Evolutionary conservation across 176 grass and related monocot species (phyloP).

Genomic region (Themeda triandra): DNA sequence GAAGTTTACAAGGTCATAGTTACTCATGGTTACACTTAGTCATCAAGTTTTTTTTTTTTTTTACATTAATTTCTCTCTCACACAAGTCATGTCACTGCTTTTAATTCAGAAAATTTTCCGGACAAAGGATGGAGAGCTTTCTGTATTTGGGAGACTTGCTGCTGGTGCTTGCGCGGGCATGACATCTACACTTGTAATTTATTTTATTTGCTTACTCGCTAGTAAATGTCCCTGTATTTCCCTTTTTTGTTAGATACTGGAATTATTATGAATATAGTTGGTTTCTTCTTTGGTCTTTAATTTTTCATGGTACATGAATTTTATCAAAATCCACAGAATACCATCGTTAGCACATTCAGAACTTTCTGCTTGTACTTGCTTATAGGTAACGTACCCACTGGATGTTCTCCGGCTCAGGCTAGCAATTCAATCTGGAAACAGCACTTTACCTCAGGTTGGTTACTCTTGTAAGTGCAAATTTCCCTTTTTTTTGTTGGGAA

Average conservation of each 20-base stretch:
- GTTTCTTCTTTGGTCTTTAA: not conserved
- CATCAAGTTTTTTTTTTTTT: not conserved
- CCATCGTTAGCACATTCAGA: constrained; percentile 2
- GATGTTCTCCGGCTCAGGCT: constrained; percentile 95
- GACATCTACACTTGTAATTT: constrained; percentile 99
- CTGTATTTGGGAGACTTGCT: constrained; percentile 84
- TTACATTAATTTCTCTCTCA: not conserved
- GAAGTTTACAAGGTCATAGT: constrained; percentile 92
- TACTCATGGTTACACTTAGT: not conserved
- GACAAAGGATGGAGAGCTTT: constrained; percentile 81
- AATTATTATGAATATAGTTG: not conserved
- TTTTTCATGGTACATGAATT: not conserved
- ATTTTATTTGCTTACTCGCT: constrained; percentile 30
- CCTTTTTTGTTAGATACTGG: constrained; percentile 7
- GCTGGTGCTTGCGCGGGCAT: constrained; percentile 99
- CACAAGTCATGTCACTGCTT: constrained; percentile 3
- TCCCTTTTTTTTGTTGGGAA: not conserved
- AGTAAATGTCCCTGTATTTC: not conserved
- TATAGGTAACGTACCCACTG: constrained; percentile 95
- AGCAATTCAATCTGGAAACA: constrained; percentile 85
- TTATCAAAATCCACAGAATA: not conserved
- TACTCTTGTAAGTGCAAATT: constrained; percentile 9
- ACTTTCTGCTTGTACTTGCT: constrained; percentile 26
- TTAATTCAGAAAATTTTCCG: constrained; percentile 75
- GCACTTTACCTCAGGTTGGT: constrained; percentile 92